Evolutionary conservation across 192 early-diverging fungal genomes (phyloP), one percentile per base, ranked within the genome.

Genomic region (Backusella parvicylindrica): DNA sequence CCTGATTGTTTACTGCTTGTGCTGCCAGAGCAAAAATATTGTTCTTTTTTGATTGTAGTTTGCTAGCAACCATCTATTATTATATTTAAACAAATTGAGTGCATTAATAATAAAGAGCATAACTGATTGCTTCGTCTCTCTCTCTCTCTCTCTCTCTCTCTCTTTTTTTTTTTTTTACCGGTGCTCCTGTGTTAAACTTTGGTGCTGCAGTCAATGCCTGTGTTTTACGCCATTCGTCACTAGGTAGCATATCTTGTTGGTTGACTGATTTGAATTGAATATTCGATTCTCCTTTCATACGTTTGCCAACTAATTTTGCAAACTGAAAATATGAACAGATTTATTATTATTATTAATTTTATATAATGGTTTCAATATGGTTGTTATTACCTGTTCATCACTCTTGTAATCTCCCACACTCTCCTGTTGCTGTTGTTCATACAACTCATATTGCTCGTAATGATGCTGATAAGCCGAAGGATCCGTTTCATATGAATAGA

Each of bases 21-120:
- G 87, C 85, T 11, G 92, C 93, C 38, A 95, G 75, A 31, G 89
- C 92, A 89, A 93, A 90, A 71, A 93, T 87, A 71, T 95, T 95
- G 82, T 93, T 88, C 71, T 90, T 92, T 41, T 87, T 87, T 73
- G 91, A 92, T 75, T 93, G 91, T 71, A 77, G 76, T 40, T 81
- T 80, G 64, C 82, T 84, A 13, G 87, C 86, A 71, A 87, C 82
- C 32, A 78, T 72, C 79, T 81, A 66, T 18, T n/a, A 49, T 16
- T 71, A 68, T 37, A 70, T 56, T 67, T 38, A 13, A n/a, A n/a
- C n/a, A n/a, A n/a, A n/a, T n/a, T n/a, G n/a, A n/a, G n/a, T n/a
- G n/a, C n/a, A n/a, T n/a, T n/a, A n/a, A n/a, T n/a, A n/a, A n/a
- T n/a, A n/a, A n/a, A n/a, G n/a, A n/a, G n/a, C n/a, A n/a, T n/a